Base-by-base conservation (phyloP, 805 yeast genomes). In the Candida germanica region DNA sequence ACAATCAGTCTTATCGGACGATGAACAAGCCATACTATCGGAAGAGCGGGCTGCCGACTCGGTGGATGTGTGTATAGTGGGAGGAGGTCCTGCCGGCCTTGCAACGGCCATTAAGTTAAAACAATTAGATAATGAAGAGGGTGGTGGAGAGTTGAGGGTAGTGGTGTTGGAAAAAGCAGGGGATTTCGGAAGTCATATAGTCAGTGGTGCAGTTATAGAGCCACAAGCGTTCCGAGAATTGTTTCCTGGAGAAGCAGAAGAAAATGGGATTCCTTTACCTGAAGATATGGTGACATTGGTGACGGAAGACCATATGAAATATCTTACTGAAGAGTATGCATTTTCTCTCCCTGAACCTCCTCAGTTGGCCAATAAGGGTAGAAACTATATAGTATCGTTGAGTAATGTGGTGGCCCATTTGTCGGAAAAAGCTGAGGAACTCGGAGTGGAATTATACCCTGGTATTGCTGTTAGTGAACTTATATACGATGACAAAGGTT, bases 61-160 rank as follows among this genome's bases (percentile, higher is more conserved):
- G 21, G 96, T 87, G 18, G 98, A 93, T 58, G 95, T 93, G 15
- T 85, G 95, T 51, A 87, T 93, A 34, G 95, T 93, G 2, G 98
- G 98, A 28, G 98, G 95, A 23, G 98, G 98, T 0, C 98, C 98
- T 5, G 94, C 98, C 1, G 98, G 98, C 3, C 66, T 93, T 33
- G 89, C 96, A 1, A 83, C 98, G 2, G 98, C 98, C 9, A 93
- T 93, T 44, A 74, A 76, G 47, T 67, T 87, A 39, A 93, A 93
- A 58, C 96, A 89, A 56, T 63, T 91, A 23, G 96, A 89, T 53
- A 65, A 72, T 36, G 81, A 75, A 44, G 54, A 59, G 10, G 83
- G 82, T 1, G 64, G 64, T 16, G 83, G 86, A 14, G 83, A 79
- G 33, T 62, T 87, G 33, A 71, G 98, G 42, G 95, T 93, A 23